Base-by-base conservation (phyloP, 163 green algal genomes). In the Chloroidium sp. region DNA sequence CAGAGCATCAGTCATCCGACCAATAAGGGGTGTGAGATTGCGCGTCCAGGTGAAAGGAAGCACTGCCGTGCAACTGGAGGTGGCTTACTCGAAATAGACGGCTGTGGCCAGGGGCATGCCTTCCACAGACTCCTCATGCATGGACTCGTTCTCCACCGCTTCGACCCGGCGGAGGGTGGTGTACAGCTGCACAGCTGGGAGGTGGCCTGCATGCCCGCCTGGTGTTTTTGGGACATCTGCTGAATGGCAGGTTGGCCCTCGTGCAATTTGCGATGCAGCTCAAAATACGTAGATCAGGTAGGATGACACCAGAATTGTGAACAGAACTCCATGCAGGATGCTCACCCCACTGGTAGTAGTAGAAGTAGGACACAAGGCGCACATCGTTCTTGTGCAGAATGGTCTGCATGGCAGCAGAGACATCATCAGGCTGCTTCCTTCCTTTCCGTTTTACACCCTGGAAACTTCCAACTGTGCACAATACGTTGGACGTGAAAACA, bases 291-390 rank as follows among this genome's bases (percentile, higher is more conserved):
- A 72, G 64, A 10, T 6, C 64, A 72, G 64, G 64, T 72, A 36
- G 36, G 36, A 36, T 36, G 36, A 36, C 36, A 36, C 36, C 36
- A 36, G 36, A 36, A 36, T 36, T 36, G 36, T 36, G 36, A 36
- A 36, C 36, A 36, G 36, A 36, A 36, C 36, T 36, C 36, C 36
- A 36, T 36, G 36, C 36, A 2, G 2, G 6, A 36, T 36, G 61
- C 82, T 59, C 62, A 85, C 82, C 82, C 78, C 77, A 85, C 61
- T 80, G 74, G 67, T 85, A 85, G 78, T 83, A 85, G 6, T 83
- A 68, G 75, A 85, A 85, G 74, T 76, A 79, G n/a, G 82, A 85
- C 2, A n/a, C 75, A 0, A 81, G 14, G 1, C 69, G 4, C 3
- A 68, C 61, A 1, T 85, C 75, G 1, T 81, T 36, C 4, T 61